phyloP scores from a whole-genome alignment of 345 rosid species.

The Eucalyptus marginata region DNA sequence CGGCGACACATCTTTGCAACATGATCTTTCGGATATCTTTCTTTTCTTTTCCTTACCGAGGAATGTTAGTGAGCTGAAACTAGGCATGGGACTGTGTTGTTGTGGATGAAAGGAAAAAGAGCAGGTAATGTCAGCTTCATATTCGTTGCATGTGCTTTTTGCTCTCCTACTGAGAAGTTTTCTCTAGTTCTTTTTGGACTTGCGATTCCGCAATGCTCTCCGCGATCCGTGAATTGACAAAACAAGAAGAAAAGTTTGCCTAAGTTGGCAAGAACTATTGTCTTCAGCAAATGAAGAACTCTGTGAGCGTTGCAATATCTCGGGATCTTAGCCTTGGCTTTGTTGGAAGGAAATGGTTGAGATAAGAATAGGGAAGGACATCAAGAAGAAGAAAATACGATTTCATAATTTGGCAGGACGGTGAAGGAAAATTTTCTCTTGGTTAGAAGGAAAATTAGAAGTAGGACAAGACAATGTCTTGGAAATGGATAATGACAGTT shows the following conservation, averaged over 20 bases:
- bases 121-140: background rate
- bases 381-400: background rate
- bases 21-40: background rate
- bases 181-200: background rate
- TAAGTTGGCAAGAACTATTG: background rate
- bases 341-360: background rate
- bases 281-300: background rate
- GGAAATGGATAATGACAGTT: background rate
- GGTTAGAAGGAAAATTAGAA: background rate
- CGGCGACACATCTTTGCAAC: background rate
- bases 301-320: background rate
- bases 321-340: background rate
- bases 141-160: background rate
- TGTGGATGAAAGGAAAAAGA: background rate
- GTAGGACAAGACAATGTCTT: background rate
- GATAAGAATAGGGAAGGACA: background rate
- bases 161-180: background rate
- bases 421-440: background rate
- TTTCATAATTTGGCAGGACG: background rate
- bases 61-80: background rate
- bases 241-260: background rate
- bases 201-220: background rate
- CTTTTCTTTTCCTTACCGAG: background rate
- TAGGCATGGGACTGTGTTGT: background rate
- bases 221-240: background rate